Evolutionary conservation across 1,139 yeast genomes (phyloP), one percentile per base, ranked within the genome.

Genomic region (Zygotorulaspora mrakii): DNA sequence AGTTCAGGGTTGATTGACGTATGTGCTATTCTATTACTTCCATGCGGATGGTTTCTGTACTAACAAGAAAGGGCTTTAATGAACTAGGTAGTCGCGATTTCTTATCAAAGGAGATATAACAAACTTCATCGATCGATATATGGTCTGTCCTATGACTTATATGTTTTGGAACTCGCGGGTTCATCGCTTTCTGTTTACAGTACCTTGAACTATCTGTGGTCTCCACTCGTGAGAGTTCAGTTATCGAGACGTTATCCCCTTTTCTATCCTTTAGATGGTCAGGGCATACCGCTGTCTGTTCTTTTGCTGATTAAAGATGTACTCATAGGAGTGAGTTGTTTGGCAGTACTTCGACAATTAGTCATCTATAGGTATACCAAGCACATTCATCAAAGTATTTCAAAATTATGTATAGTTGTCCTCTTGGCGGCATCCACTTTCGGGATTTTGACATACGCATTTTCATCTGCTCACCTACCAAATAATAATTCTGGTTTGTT

Each of bases 131-230:
- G 49, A 25, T 59, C 67, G 3, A 40, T 62, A 2, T 60, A 58
- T 43, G 66, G 65, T 1, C 42, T 58, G 4, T 62, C 66, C 1
- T 56, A 54, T 37, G 66, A 61, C 35, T 30, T 52, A n/a, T 48
- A 52, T 18, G 31, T 49, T 23, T 41, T 58, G 5, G 50, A 48
- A 13, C 21, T 50, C 10, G 12, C 46, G 2, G 44, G 49, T 10
- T 39, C 47, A 17, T 17, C 43, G 1, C 33, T 54, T 8, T 43
- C 49, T 5, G 21, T 59, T 1, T 57, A 54, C 40, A 43, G 53
- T 13, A 42, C 55, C 4, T 18, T 57, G 2, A 48, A 53, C 30
- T 60, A 57, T 38, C 42, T 38, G 28, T 50, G 49, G 35, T 56
- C 61, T 8, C 43, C 50, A 1, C 34, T 48, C 25, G 39, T 47